Evolutionary conservation across 371 early-diverging fungal species (phyloP).

Genomic region (Mucor velutinosus): DNA sequence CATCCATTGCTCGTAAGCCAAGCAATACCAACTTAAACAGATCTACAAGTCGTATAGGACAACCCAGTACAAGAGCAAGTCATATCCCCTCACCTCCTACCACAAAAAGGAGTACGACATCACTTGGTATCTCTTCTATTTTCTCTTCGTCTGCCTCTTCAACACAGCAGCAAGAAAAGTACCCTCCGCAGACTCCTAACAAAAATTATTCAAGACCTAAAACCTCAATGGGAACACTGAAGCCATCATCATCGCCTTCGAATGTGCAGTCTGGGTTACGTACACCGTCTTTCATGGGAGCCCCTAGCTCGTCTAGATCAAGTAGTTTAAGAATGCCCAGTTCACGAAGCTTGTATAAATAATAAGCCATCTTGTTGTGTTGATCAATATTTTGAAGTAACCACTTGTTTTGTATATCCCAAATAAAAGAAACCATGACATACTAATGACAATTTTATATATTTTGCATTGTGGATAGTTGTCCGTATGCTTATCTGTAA

Average conservation of each 20-base stretch:
- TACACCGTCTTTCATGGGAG: not conserved
- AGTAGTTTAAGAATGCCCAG: not conserved
- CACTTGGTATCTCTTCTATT: constrained; percentile 19
- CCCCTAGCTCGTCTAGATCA: constrained; percentile 5
- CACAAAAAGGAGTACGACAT: constrained; percentile 15
- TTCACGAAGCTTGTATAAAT: not conserved
- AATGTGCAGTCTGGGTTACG: not conserved
- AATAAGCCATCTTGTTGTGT: not conserved
- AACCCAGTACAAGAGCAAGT: constrained; percentile 18
- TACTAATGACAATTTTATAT: too few species aligned
- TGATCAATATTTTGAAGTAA: not conserved
- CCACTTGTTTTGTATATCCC: not conserved
- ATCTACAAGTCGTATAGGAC: constrained; percentile 10
- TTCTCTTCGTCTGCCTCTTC: constrained; percentile 3
- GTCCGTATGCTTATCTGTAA: too few species aligned
- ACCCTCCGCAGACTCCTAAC: not conserved
- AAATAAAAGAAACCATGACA: not conserved
- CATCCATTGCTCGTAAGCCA: not conserved
- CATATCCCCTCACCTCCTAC: constrained; percentile 23
- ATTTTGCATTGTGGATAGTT: too few species aligned
- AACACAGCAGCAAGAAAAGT: not conserved
- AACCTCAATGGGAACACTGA: not conserved
- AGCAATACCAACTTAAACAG: not conserved
- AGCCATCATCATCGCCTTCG: constrained; percentile 2
- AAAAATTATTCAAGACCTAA: constrained; percentile 1